Evolutionary conservation across 2,329 filamentous ascomycete genomes (phyloP).

Genomic region (Biscogniauxia mediterranea): DNA sequence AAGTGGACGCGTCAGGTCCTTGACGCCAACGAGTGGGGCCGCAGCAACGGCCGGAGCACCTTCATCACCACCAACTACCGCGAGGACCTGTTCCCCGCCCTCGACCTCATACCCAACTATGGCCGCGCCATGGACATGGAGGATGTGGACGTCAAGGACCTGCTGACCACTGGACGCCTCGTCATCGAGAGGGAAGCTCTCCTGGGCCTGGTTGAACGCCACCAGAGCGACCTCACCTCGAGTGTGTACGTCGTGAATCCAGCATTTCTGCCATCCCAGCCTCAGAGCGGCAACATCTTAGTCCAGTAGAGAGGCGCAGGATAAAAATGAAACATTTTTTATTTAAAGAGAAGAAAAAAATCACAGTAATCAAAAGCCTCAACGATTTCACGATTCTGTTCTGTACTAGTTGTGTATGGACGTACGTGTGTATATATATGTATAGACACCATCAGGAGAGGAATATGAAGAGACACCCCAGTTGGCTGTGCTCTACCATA

Average conservation of each 20-base stretch:
- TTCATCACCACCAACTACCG: slow-evolving; percentile 66
- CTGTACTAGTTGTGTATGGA: background rate
- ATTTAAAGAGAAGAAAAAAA: slow-evolving; percentile 12
- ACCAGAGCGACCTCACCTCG: slow-evolving; percentile 65
- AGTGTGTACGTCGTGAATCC: slow-evolving; percentile 29
- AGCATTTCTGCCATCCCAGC: slow-evolving; percentile 32
- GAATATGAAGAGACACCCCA: too few species aligned
- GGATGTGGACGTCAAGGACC: slow-evolving; percentile 95
- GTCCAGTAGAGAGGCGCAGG: slow-evolving; percentile 25
- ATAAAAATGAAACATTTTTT: background rate
- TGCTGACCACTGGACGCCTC: slow-evolving; percentile 80
- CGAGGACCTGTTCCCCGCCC: slow-evolving; percentile 62
- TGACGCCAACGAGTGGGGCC: slow-evolving; percentile 67
- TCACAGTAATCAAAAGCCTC: background rate
- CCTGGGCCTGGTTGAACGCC: slow-evolving; percentile 67
- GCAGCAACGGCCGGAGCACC: slow-evolving; percentile 65
- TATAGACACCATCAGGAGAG: too few species aligned
- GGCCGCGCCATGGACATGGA: slow-evolving; percentile 66
- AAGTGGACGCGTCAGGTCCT: slow-evolving; percentile 69
- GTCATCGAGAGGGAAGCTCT: slow-evolving; percentile 84
- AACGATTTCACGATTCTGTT: background rate
- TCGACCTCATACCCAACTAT: slow-evolving; percentile 63
- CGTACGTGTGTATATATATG: too few species aligned
- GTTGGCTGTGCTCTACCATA: too few species aligned
- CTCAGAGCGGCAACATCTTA: slow-evolving; percentile 27